Conservation (phyloP, 2,329 filamentous ascomycete genomes). For the Passalora sequoiae region DNA sequence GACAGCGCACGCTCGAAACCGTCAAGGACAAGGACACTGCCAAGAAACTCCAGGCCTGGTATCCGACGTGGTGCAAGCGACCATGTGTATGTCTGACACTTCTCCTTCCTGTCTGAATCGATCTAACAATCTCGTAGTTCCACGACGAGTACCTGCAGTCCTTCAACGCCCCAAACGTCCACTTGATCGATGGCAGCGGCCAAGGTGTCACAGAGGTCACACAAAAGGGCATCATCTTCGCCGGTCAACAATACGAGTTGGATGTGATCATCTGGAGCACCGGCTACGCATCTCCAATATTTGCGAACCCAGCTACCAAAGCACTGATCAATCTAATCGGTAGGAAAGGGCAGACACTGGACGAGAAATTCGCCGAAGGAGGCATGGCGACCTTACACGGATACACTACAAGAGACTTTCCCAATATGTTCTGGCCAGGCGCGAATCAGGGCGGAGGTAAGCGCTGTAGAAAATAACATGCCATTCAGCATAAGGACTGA, state of each 20-base stretch:
- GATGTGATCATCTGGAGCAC: constrained; percentile 47
- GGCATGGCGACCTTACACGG: constrained; percentile 52
- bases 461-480: background rate
- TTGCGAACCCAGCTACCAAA: constrained; percentile 29
- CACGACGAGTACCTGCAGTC: constrained; percentile 38
- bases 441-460: constrained; percentile 37
- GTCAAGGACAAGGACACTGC: constrained; percentile 52
- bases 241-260: constrained; percentile 45
- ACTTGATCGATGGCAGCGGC: constrained; percentile 56
- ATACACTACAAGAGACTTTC: constrained; percentile 46
- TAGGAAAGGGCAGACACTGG: constrained; percentile 41
- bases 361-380: constrained; percentile 36
- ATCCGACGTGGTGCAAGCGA: constrained; percentile 59
- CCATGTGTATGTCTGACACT: constrained; percentile 40
- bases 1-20: constrained; percentile 45
- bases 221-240: constrained; percentile 44
- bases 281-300: constrained; percentile 36
- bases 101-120: too few relatives aligned
- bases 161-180: constrained; percentile 57
- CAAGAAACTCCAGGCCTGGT: constrained; percentile 54
- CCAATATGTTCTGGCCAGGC: constrained; percentile 51
- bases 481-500: background rate
- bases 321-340: constrained; percentile 34
- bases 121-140: constrained; percentile 5
- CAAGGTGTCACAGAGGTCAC: constrained; percentile 48